Percentiles rank a stretch among this genome's conserved stretches.
These are phyloP conservation scores for Nyssa sinensis DNA, from an alignment of 148 eudicot genomes.

Conservation along the genomic window DNA sequence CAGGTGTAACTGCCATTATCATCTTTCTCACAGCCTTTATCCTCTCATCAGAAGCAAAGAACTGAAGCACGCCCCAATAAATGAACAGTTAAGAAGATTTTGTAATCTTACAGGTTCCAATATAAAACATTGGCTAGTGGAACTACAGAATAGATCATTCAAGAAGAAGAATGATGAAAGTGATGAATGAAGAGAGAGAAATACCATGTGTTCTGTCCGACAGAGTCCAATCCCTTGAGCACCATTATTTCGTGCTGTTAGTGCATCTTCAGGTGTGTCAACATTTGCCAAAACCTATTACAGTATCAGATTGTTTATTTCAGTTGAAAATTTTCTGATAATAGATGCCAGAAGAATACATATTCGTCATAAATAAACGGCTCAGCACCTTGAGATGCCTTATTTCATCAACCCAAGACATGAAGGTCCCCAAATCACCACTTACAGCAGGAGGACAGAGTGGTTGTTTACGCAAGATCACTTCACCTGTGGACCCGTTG, in stretches of 20 bases:
- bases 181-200: background rate
- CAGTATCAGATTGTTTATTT: slow-evolving; percentile 2
- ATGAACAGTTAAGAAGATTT: background rate
- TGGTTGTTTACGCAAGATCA: slow-evolving; percentile 79
- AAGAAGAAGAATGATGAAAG: slow-evolving; percentile 13
- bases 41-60: slow-evolving; percentile 96
- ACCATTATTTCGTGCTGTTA: slow-evolving; percentile 87
- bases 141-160: no score
- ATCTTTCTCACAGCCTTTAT: slow-evolving; percentile 92
- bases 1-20: slow-evolving; percentile 87
- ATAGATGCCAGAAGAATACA: background rate
- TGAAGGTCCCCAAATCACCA: slow-evolving; percentile 75
- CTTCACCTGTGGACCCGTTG: slow-evolving; percentile 98
- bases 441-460: slow-evolving; percentile 90
- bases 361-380: background rate
- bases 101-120: background rate
- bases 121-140: no score
- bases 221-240: slow-evolving; percentile 99
- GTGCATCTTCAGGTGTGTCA: slow-evolving; percentile 83
- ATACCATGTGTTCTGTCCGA: slow-evolving; percentile 96
- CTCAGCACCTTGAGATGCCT: slow-evolving; percentile 75
- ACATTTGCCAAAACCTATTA: slow-evolving; percentile 97
- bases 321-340: background rate
- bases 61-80: slow-evolving; percentile 41
- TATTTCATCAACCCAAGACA: slow-evolving; percentile 87